phyloP scores from a whole-genome alignment of 129 eudicot species.

The Flaveria sonorensis region DNA sequence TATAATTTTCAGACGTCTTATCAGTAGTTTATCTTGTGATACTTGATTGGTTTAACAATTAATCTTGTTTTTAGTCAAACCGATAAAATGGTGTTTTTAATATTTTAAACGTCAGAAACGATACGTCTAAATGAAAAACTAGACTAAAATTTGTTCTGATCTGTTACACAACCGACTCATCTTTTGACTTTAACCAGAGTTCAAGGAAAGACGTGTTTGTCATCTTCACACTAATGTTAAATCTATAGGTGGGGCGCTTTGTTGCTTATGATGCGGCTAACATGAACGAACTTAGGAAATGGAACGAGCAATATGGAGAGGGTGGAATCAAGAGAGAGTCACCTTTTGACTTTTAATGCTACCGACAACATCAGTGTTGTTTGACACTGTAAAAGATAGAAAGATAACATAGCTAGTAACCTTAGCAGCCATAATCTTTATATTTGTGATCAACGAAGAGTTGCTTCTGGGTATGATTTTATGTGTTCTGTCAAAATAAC shows the following conservation, averaged over 20 bases:
- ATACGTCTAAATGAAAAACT: too few species aligned
- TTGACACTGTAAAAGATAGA: constrained; percentile 27
- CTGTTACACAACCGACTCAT: not conserved
- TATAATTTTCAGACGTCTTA: too few species aligned
- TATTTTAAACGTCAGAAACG: too few species aligned
- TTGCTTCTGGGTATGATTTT: constrained; percentile 21
- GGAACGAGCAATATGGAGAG: too few species aligned
- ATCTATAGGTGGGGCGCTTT: constrained; percentile 80
- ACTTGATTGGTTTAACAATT: too few species aligned
- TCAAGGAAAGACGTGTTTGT: not conserved
- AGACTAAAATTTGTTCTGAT: not conserved
- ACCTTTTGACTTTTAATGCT: constrained; percentile 70
- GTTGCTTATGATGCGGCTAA: constrained; percentile 89
- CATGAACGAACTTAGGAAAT: constrained; percentile 92
- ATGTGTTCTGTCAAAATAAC: constrained; percentile 23
- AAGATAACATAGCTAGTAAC: constrained; percentile 24
- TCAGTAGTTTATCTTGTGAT: too few species aligned
- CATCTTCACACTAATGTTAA: not conserved
- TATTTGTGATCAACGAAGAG: constrained; percentile 23
- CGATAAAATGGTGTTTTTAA: too few species aligned
- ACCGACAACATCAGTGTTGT: constrained; percentile 16
- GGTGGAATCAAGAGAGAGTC: constrained; percentile 91
- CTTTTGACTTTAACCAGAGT: not conserved
- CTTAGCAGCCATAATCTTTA: constrained; percentile 27
- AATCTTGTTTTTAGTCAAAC: too few species aligned